These are phyloP conservation scores for Cetradonia linearis DNA, from an alignment of 495 filamentous ascomycete species.

Conservation along the genomic window DNA sequence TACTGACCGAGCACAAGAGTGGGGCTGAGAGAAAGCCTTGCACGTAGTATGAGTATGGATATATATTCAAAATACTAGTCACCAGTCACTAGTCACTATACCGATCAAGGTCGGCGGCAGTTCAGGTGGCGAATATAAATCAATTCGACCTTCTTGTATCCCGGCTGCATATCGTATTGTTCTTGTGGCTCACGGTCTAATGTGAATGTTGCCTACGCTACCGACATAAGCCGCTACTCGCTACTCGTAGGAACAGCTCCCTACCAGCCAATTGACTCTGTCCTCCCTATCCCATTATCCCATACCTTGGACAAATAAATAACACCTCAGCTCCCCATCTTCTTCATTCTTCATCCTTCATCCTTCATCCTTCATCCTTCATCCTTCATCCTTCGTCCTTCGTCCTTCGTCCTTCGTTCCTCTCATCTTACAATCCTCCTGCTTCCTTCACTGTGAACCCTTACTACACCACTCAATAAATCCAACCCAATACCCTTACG, in stretches of 20 bases:
- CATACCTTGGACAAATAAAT: constrained; percentile 5
- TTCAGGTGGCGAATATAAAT: neutral
- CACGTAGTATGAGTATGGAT: neutral
- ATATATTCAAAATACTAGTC: neutral
- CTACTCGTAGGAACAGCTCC: constrained; percentile 7
- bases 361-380: too few species aligned
- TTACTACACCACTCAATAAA: neutral
- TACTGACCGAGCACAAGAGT: neutral
- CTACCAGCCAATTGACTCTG: constrained; percentile 9
- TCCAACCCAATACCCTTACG: neutral
- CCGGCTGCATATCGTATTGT: neutral
- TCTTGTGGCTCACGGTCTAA: constrained; percentile 7
- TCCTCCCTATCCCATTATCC: neutral
- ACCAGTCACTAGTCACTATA: too few species aligned
- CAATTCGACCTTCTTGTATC: constrained; percentile 9
- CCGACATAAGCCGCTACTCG: constrained; percentile 8
- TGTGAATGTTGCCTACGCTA: constrained; percentile 3
- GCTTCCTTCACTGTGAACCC: neutral
- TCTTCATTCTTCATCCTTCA: neutral
- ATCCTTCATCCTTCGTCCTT: too few species aligned
- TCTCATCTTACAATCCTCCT: neutral
- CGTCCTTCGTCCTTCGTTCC: too few species aligned
- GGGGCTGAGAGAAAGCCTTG: neutral
- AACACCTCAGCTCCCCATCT: constrained; percentile 8
- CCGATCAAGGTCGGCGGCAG: neutral